Evolutionary conservation across 768 basidiomycete species (phyloP).

Genomic region (Mycena floridula): DNA sequence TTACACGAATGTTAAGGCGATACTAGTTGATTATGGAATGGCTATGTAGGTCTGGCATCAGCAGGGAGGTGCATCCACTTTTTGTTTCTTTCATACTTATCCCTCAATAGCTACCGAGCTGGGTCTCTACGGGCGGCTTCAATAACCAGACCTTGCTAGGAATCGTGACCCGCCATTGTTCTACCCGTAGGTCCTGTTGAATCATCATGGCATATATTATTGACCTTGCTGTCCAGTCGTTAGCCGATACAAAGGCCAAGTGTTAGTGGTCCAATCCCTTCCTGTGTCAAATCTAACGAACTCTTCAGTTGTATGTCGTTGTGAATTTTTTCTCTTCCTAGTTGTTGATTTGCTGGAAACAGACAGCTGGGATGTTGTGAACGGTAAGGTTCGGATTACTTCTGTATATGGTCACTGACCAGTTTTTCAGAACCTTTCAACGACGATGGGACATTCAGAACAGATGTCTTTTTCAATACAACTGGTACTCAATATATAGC

Average conservation of each 20-base stretch:
- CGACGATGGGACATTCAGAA: slow-evolving; percentile 41
- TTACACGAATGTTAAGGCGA: too few species aligned
- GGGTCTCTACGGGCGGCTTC: slow-evolving; percentile 40
- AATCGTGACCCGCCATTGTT: slow-evolving; percentile 45
- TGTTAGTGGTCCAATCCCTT: slow-evolving; percentile 23
- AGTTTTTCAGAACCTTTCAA: slow-evolving; percentile 32
- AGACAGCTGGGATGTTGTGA: slow-evolving; percentile 35
- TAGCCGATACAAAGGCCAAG: slow-evolving; percentile 46
- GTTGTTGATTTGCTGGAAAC: neutral
- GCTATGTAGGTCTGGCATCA: too few species aligned
- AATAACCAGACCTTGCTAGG: slow-evolving; percentile 33
- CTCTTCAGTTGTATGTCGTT: slow-evolving; percentile 2
- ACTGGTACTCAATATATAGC: slow-evolving; percentile 31
- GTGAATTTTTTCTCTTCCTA: neutral
- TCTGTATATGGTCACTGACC: neutral
- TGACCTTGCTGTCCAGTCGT: slow-evolving; percentile 42
- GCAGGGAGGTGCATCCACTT: too few species aligned
- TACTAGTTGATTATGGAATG: too few species aligned
- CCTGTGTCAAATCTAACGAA: neutral
- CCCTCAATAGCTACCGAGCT: slow-evolving; percentile 46
- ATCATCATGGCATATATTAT: too few species aligned
- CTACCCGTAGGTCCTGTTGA: too few species aligned
- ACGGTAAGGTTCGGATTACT: slow-evolving; percentile 11
- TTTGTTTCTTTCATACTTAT: too few species aligned
- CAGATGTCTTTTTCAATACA: slow-evolving; percentile 35